Evolutionary conservation across 2,329 filamentous ascomycete genomes (phyloP).

Genomic region (Pezicula rhizophila): DNA sequence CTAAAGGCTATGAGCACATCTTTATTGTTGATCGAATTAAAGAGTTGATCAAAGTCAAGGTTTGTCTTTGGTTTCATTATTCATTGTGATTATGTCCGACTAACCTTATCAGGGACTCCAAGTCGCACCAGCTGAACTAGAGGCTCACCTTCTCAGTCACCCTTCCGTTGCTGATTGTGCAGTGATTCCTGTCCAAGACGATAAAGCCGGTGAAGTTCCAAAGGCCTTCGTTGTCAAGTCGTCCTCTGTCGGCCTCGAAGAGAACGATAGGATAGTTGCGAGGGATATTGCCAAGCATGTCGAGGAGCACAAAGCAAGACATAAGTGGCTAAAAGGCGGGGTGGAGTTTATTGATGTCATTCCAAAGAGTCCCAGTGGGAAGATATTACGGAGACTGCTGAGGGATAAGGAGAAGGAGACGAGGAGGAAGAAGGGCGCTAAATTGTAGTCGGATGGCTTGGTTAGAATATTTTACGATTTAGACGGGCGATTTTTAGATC

Average conservation of each 20-base stretch:
- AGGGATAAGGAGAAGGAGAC: slow-evolving; percentile 69
- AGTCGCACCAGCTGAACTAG: slow-evolving; percentile 78
- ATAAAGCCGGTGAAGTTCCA: slow-evolving; percentile 57
- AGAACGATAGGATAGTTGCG: slow-evolving; percentile 47
- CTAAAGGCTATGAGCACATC: slow-evolving; percentile 69
- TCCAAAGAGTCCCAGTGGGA: slow-evolving; percentile 69
- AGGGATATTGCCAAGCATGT: slow-evolving; percentile 54
- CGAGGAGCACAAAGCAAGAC: slow-evolving; percentile 58
- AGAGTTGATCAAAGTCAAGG: slow-evolving; percentile 74
- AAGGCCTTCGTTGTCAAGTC: slow-evolving; percentile 61
- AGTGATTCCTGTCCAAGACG: slow-evolving; percentile 66
- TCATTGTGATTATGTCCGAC: background rate
- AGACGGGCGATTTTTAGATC: too few species aligned
- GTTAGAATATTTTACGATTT: background rate
- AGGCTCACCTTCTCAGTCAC: slow-evolving; percentile 72
- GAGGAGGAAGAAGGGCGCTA: slow-evolving; percentile 57
- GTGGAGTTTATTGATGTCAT: slow-evolving; percentile 61
- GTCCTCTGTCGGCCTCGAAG: slow-evolving; percentile 39
- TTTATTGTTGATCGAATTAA: slow-evolving; percentile 80
- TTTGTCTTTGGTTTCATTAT: slow-evolving; percentile 35
- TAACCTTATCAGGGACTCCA: slow-evolving; percentile 57
- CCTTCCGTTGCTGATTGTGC: slow-evolving; percentile 71
- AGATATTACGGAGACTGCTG: slow-evolving; percentile 64
- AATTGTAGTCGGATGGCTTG: slow-evolving; percentile 44
- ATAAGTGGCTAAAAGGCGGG: slow-evolving; percentile 61